These are phyloP conservation scores for Corylus heterophylla DNA, from an alignment of 306 rosid species.

Conservation along the genomic window DNA sequence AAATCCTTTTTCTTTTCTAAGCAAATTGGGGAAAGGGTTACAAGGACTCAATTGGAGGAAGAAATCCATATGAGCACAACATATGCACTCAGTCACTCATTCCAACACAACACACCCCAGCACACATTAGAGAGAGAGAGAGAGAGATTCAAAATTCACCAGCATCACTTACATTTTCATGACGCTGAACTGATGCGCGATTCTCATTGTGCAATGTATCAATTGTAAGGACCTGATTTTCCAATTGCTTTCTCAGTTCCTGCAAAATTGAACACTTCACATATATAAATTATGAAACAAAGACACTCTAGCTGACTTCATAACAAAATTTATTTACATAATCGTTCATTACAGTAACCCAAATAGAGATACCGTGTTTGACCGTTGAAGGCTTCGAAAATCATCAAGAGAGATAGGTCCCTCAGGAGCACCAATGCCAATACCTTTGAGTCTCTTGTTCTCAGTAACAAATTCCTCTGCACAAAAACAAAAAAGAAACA, in stretches of 20 bases:
- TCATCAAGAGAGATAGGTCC: conserved; percentile 98
- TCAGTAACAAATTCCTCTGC: conserved; percentile 65
- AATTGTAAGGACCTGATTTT: conserved; percentile 64
- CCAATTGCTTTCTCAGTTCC: conserved; percentile 97
- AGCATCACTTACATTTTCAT: conserved; percentile 64
- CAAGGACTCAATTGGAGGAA: not conserved
- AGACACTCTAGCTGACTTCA: not conserved
- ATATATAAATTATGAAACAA: conserved; percentile 7
- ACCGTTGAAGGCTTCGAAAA: conserved; percentile 92
- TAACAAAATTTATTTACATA: not conserved
- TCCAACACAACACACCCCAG: not conserved
- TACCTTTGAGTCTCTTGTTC: conserved; percentile 85
- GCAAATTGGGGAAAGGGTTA: no score
- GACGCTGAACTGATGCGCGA: conserved; percentile 55
- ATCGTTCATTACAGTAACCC: conserved; percentile 10
- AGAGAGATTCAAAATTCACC: conserved; percentile 14
- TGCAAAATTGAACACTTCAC: conserved; percentile 30
- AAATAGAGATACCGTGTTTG: conserved; percentile 61
- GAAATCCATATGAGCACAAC: not conserved
- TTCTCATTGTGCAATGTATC: conserved; percentile 63
- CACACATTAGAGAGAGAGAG: not conserved
- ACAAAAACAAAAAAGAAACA: not conserved
- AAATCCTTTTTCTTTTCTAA: not conserved
- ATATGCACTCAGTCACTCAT: not conserved
- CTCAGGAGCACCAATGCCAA: conserved; percentile 96